Evolutionary conservation across 768 basidiomycete genomes (phyloP), one percentile per base, ranked within the genome.

Genomic region (Panus rudis): DNA sequence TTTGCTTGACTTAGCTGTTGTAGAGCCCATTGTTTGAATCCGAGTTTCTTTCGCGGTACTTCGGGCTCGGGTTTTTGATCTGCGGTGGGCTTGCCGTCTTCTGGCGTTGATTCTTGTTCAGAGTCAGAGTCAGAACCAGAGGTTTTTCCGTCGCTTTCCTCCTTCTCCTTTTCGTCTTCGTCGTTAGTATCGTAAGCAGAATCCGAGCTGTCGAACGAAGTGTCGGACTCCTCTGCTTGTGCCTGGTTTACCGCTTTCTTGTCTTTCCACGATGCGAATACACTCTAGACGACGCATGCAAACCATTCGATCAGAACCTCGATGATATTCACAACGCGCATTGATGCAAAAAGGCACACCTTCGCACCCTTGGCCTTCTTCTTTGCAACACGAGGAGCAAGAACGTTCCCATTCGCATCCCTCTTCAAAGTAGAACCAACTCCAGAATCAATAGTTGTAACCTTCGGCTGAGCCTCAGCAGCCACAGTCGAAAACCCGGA

Each of bases 11-110:
- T 79, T 40, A 88, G 71, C 57, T 96, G 92, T 42, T 83, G 76
- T 48, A 81, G 57, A 0, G 92, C 93, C 93, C 93, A 96, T 30
- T 81, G 71, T 59, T 96, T 96, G 75, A 96, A 97, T 6, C 77
- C 75, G 3, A 66, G 53, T 22, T 59, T 57, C 47, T 70, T 78
- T 12, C 60, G 57, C 52, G 64, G 70, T 39, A 51, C 60, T 40
- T 50, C 55, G n/a, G 33, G 8, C 19, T 52, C 52, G 12, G 49
- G 20, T 20, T 58, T 53, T 4, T 59, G 49, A 16, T 57, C 58
- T 4, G 46, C 46, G 1, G 54, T 51, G 2, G 49, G 50, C 19
- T 50, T 41, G 1, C 55, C 45, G 8, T 50, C 48, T 4, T 41
- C 51, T 12, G 49, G 42, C 22, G 49, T 50, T 7, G 49, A 52